Base-by-base conservation (phyloP, 2,329 filamentous ascomycete species). In the Phaeosphaeriaceae sp. region DNA sequence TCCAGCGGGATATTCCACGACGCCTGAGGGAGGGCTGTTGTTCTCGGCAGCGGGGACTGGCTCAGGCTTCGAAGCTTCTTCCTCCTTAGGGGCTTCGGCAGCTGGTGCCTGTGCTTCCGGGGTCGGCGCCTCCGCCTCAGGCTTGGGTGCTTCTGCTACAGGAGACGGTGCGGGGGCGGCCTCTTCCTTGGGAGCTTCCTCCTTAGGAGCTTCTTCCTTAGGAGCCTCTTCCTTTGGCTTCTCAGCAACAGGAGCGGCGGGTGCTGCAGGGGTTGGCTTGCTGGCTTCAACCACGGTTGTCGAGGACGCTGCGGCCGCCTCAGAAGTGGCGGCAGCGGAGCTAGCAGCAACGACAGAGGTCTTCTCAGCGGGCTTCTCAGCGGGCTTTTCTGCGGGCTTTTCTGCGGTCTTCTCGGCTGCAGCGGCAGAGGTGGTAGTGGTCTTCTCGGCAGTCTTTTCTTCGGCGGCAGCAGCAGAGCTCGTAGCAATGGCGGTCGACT, bases 1-100 rank as follows among this genome's bases (percentile, higher is more conserved):
- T 3, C 53, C 53, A 21, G 36, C 53, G 24, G 53, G 47, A 15
- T 54, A 41, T 46, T 54, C 25, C 17, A 54, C 53, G 17, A 45
- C 25, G 6, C 49, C 46, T 17, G 46, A 27, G 13, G 46, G 22
- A 6, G 46, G 33, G 13, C 31, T 7, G 25, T 53, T 53, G 27
- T 33, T 47, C 25, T 53, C 51, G 2, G n/a, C 27, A 31, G 42
- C 44, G n/a, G 51, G 51, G 1, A 53, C 51, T 19, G 42, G n/a
- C 15, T 21, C 25, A 21, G 42, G 25, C 24, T n/a, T 20, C 7
- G 20, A 19, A 19, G 20, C 9, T 17, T 21, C 25, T 24, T 36
- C 51, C n/a, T 53, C 20, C 1, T 21, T 27, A 19, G 42, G 42
- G n/a, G n/a, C 10, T 22, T 51, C 48, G 31, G 36, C 27, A 19